Evolutionary conservation across 192 early-diverging fungal genomes (phyloP).

Genomic region (Oehlia diaphana): DNA sequence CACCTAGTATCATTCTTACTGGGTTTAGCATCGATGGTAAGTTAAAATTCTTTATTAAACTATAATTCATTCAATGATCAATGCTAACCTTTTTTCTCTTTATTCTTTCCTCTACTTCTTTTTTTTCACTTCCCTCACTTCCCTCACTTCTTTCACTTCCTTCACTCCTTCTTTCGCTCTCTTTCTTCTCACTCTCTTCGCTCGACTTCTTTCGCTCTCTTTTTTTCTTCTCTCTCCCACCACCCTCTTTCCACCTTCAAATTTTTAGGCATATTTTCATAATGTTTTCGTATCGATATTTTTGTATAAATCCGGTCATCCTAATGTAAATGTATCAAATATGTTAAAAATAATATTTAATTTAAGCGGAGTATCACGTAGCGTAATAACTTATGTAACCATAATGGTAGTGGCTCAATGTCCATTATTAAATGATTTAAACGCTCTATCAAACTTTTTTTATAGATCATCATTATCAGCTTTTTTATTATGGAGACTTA

Average conservation of each 20-base stretch:
- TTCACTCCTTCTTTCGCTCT: no score
- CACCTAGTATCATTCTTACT: not conserved
- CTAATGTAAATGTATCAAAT: conserved; percentile 20
- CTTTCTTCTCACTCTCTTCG: no score
- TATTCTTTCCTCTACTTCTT: not conserved
- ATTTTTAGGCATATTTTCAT: conserved; percentile 14
- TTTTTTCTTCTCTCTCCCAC: not conserved
- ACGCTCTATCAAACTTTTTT: conserved; percentile 3
- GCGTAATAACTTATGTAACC: not conserved
- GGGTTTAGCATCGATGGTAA: conserved; percentile 1
- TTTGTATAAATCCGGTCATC: not conserved
- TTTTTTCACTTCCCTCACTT: not conserved
- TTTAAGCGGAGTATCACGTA: conserved; percentile 5
- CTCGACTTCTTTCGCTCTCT: not conserved
- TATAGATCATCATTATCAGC: conserved; percentile 10
- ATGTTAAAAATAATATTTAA: conserved; percentile 24
- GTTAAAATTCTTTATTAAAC: not conserved
- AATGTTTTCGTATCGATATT: conserved; percentile 17
- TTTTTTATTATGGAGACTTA: conserved; percentile 28
- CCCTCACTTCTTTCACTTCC: no score
- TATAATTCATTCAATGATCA: not conserved
- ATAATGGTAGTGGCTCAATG: not conserved
- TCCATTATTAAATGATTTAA: not conserved
- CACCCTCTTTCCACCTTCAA: not conserved
- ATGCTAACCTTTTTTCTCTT: not conserved